Evolutionary conservation across 2,329 filamentous ascomycete genomes (phyloP).

Genomic region (Cladosporium velox): DNA sequence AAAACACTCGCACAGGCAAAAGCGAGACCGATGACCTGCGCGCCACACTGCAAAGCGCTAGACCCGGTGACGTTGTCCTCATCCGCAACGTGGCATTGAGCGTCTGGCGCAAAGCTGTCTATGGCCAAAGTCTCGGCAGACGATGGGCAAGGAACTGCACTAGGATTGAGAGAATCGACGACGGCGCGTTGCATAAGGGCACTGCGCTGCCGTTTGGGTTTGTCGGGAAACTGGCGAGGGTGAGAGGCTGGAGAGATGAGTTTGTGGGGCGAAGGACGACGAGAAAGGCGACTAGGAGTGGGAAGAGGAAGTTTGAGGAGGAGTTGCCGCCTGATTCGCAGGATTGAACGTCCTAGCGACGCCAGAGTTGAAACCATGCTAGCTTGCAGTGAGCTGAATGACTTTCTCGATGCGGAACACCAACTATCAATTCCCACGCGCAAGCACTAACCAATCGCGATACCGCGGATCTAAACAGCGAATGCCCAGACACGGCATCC

Average conservation of each 20-base stretch:
- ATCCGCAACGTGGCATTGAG: conserved; percentile 77
- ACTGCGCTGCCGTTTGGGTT: conserved; percentile 62
- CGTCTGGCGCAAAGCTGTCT: conserved; percentile 74
- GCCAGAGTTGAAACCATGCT: background rate
- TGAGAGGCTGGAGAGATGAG: conserved; percentile 72
- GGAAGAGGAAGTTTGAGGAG: conserved; percentile 21
- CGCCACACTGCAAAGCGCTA: conserved; percentile 51
- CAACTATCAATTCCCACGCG: background rate
- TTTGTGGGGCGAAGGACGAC: conserved; percentile 59
- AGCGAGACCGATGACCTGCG: conserved; percentile 41
- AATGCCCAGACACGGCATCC: background rate
- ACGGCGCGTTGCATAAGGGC: conserved; percentile 16
- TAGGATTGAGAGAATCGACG: conserved; percentile 32
- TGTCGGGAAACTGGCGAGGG: conserved; percentile 63
- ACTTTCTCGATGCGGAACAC: background rate
- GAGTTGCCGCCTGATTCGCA: conserved; percentile 39
- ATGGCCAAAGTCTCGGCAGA: conserved; percentile 77
- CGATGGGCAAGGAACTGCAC: conserved; percentile 68
- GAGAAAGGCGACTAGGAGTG: conserved; percentile 14
- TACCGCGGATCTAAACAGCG: background rate
- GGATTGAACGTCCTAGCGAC: background rate
- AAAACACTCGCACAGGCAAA: conserved; percentile 23
- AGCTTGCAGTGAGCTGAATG: background rate
- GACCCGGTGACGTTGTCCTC: conserved; percentile 74
- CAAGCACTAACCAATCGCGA: no score